These are phyloP conservation scores for Exobasidium rhododendri DNA, from an alignment of 1,284 basidiomycete genomes.

Conservation along the genomic window DNA sequence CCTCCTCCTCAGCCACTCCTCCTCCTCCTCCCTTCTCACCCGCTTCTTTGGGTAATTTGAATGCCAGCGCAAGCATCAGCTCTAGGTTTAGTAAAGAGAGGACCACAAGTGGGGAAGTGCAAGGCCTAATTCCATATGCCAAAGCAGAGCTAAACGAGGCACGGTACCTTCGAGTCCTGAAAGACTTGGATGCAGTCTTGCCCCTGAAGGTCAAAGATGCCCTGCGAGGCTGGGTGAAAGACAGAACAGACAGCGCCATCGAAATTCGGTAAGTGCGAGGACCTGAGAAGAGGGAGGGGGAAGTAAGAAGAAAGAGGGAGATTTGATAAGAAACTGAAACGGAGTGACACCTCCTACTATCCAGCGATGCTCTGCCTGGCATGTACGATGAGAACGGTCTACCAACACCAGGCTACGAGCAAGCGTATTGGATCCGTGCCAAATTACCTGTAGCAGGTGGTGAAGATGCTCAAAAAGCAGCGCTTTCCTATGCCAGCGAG, in stretches of 20 bases:
- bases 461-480: slow-evolving; percentile 43
- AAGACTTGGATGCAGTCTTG: slow-evolving; percentile 16
- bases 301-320: not conserved
- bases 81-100: slow-evolving; percentile 22
- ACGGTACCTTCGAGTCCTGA: slow-evolving; percentile 33
- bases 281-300: slow-evolving; percentile 10
- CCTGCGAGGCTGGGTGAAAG: slow-evolving; percentile 34
- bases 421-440: slow-evolving; percentile 51
- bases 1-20: not conserved
- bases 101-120: not conserved
- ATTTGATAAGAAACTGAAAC: too few relatives aligned
- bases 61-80: slow-evolving; percentile 10
- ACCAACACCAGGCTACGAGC: slow-evolving; percentile 39
- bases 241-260: slow-evolving; percentile 37
- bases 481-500: slow-evolving; percentile 44
- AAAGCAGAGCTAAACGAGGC: slow-evolving; percentile 35
- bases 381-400: slow-evolving; percentile 45
- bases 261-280: slow-evolving; percentile 36
- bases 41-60: not conserved
- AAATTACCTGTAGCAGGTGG: slow-evolving; percentile 29
- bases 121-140: slow-evolving; percentile 25
- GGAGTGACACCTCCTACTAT: not conserved
- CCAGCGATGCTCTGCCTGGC: slow-evolving; percentile 34
- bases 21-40: not conserved
- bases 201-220: slow-evolving; percentile 21